Base-by-base conservation (phyloP, 495 filamentous ascomycete species). In the Aspergillus asperescens region DNA sequence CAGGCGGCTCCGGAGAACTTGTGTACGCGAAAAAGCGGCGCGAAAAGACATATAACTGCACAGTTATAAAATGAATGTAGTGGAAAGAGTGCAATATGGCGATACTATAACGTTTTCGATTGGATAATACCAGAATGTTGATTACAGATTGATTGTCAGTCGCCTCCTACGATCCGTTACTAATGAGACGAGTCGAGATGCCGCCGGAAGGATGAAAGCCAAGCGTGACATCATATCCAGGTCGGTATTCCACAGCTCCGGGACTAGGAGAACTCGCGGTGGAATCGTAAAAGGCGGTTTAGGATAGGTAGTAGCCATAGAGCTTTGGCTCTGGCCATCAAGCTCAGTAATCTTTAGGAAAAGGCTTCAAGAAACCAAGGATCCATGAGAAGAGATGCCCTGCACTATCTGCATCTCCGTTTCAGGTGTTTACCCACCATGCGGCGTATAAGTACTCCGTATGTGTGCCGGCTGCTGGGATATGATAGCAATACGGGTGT, bases 1-100 rank as follows among this genome's bases (percentile, higher is more conserved):
- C 23, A 73, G 54, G 39, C 65, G 63, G 42, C 46, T 64, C 31
- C 55, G 53, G 40, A 55, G 44, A 45, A 53, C 35, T 39, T 52
- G 61, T 20, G 58, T 28, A 39, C 55, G 54, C 31, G 54, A 45
- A 16, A 57, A 46, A 15, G 49, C 27, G 18, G 25, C 57, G 32
- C 54, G 45, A 48, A 56, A 48, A 51, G 57, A 56, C 70, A 70
- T 73, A 61, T 48, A 63, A 39, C 44, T 41, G 56, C 32, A 4
- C 12, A 28, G 3, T 24, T 27, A 22, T 22, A 40, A 4, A 40
- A 40, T n/a, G n/a, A 18, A 7, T 45, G 28, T 16, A 27, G 1
- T 13, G 27, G 5, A 32, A 19, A 5, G 18, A 51, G 19, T 13
- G 27, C 1, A 37, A 24, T 29, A 2, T 1, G 31, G 8, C 4